Evolutionary conservation across 768 basidiomycete genomes (phyloP).

Genomic region (Hypsizygus marmoreus): DNA sequence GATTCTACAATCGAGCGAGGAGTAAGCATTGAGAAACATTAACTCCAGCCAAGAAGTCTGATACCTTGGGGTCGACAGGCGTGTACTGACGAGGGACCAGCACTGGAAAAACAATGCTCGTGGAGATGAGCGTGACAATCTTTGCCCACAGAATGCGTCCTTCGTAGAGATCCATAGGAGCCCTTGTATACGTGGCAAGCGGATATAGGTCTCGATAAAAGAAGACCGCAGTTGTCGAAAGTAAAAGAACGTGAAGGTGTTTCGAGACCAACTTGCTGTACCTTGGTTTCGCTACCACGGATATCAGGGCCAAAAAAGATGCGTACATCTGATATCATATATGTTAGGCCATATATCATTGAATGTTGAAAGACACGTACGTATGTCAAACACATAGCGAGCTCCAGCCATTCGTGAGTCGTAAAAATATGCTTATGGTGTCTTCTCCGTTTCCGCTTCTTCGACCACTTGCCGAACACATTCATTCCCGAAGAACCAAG

Average conservation of each 20-base stretch:
- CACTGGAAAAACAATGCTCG: slow-evolving; percentile 52
- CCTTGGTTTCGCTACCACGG: slow-evolving; percentile 37
- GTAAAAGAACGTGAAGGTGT: slow-evolving; percentile 51
- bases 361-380: slow-evolving; percentile 20
- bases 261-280: slow-evolving; percentile 38
- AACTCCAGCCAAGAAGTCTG: too few species aligned
- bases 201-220: slow-evolving; percentile 64
- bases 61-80: slow-evolving; percentile 55
- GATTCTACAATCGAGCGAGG: slow-evolving; percentile 30
- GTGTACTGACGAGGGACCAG: slow-evolving; percentile 57
- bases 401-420: slow-evolving; percentile 29
- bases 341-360: neutral
- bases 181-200: slow-evolving; percentile 51
- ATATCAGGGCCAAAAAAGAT: slow-evolving; percentile 42
- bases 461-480: slow-evolving; percentile 25
- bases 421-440: slow-evolving; percentile 15
- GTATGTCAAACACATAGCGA: slow-evolving; percentile 32
- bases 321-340: slow-evolving; percentile 38
- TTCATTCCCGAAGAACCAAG: slow-evolving; percentile 1
- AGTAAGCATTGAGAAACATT: too few species aligned
- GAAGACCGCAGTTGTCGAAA: slow-evolving; percentile 50
- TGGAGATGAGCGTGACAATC: slow-evolving; percentile 44
- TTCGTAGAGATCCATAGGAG: slow-evolving; percentile 50
- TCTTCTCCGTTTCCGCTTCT: slow-evolving; percentile 26
- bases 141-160: slow-evolving; percentile 57